phyloP scores from a whole-genome alignment of 169 alveolate genomes.

The Pseudocohnilembus persalinus region DNA sequence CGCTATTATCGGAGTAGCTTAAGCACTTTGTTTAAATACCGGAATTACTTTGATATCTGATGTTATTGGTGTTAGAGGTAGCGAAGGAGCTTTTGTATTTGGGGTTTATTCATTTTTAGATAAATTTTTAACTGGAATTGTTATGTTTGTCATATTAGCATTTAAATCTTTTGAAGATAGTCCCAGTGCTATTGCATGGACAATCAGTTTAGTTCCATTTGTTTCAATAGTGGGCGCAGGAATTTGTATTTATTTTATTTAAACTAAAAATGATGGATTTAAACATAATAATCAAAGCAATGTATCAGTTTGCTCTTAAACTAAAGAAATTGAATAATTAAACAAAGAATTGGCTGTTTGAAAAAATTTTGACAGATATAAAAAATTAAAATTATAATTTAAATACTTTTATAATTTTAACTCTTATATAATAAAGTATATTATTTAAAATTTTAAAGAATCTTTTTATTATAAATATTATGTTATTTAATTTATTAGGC shows the following conservation, averaged over 20 bases:
- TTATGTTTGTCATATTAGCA: slow-evolving; percentile 16
- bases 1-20: slow-evolving; percentile 48
- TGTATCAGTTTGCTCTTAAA: too few species aligned
- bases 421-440: too few species aligned
- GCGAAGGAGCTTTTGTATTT: slow-evolving; percentile 69
- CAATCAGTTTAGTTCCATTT: slow-evolving; percentile 29
- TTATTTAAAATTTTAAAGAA: too few species aligned
- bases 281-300: background rate
- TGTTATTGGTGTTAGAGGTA: slow-evolving; percentile 64
- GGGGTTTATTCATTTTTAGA: slow-evolving; percentile 57
- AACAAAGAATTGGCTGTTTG: background rate
- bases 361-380: too few species aligned
- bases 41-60: slow-evolving; percentile 72
- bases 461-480: too few species aligned
- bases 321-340: background rate
- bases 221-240: slow-evolving; percentile 23
- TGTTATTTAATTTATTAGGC: too few species aligned
- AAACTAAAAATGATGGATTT: background rate
- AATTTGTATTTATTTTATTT: slow-evolving; percentile 8
- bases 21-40: slow-evolving; percentile 58
- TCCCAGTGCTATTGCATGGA: slow-evolving; percentile 29
- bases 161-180: slow-evolving; percentile 2
- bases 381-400: too few species aligned
- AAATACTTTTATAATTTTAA: too few species aligned
- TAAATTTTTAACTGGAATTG: slow-evolving; percentile 46